These are phyloP conservation scores for Phytophthora tentaculata DNA, from an alignment of 352 stramenopile species.

Conservation along the genomic window DNA sequence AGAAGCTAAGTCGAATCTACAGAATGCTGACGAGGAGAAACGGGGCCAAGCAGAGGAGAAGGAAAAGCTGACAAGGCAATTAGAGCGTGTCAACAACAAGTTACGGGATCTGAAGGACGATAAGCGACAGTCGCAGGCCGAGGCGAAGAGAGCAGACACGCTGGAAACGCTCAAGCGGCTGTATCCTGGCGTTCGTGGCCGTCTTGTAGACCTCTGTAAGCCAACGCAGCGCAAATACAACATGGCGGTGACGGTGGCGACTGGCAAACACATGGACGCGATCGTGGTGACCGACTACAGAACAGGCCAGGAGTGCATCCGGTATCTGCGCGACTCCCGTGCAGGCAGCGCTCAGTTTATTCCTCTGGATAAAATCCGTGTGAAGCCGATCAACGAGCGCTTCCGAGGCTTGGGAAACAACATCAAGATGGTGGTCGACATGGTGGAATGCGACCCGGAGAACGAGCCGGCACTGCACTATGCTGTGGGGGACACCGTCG, in stretches of 20 bases:
- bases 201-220: conserved; percentile 97
- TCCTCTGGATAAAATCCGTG: conserved; percentile 94
- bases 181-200: conserved; percentile 94
- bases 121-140: conserved; percentile 91
- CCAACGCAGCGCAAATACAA: conserved; percentile 97
- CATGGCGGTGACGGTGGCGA: conserved; percentile 96
- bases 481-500: conserved; percentile 95
- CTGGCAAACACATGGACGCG: conserved; percentile 98
- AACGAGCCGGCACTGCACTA: conserved; percentile 95
- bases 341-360: conserved; percentile 97
- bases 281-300: conserved; percentile 84
- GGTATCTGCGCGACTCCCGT: conserved; percentile 96
- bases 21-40: conserved; percentile 68
- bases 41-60: conserved; percentile 65
- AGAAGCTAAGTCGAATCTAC: conserved; percentile 57
- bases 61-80: conserved; percentile 64
- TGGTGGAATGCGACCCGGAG: conserved; percentile 94
- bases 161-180: conserved; percentile 85
- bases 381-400: conserved; percentile 93
- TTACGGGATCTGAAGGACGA: conserved; percentile 94
- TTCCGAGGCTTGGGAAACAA: conserved; percentile 91
- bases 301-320: conserved; percentile 83
- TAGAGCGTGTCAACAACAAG: conserved; percentile 80
- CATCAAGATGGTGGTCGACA: conserved; percentile 95
- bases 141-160: conserved; percentile 81